Base-by-base conservation (phyloP, 2,329 filamentous ascomycete species). In the Fusarium caatingaense region DNA sequence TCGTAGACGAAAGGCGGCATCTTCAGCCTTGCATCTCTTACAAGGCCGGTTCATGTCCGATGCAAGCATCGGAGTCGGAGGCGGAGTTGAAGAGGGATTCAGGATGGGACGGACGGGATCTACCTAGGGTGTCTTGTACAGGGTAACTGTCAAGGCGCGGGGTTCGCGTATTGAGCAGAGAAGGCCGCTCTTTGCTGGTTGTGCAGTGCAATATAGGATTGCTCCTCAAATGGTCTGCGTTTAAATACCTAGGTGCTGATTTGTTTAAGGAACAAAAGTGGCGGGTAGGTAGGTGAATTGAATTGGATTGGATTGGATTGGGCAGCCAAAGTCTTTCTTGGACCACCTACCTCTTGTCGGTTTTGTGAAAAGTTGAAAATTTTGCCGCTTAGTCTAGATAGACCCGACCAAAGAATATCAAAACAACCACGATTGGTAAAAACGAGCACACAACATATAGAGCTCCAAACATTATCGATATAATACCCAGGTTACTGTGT, bases 11-110 rank as follows among this genome's bases (percentile, higher is more conserved):
- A 73, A 76, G 15, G 74, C 67, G n/a, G 77, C 78, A 34, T 75
- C 64, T 28, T 74, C 65, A 6, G 57, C 69, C 58, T 79, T 79
- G 68, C 79, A 81, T 40, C 78, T 73, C 60, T 74, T 76, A 70
- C 79, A 80, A 56, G 75, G 74, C 51, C 66, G 73, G 28, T 48
- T 70, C 34, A 60, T 58, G 27, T 72, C 72, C 41, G 69, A 57
- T 16, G 60, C 53, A 60, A 68, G 60, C 73, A 75, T 75, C 50
- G 60, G 48, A 23, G 25, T 45, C 41, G 50, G 49, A 23, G 40
- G 27, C 20, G 37, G 32, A 28, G 34, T 40, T 28, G 42, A 42
- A 54, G 41, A 46, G 55, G 60, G 30, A 21, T 41, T 56, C 45
- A 49, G 54, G 48, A 55, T 37, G 42, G 32, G 23, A 55, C 41